Base-by-base conservation (phyloP, 2,329 filamentous ascomycete genomes). In the Fusarium sarcochroum region DNA sequence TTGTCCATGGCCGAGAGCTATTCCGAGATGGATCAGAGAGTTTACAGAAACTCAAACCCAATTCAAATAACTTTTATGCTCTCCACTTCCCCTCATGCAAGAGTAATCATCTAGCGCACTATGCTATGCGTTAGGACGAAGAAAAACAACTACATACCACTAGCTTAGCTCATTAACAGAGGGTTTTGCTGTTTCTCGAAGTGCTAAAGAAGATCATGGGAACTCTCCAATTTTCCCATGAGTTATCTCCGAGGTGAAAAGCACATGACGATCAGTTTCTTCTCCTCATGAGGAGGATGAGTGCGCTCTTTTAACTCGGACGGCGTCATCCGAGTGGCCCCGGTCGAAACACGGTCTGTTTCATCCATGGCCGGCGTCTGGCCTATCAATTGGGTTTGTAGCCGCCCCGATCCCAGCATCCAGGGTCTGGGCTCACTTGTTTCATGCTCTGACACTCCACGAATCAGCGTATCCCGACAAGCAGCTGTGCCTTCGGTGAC, bases 291-390 rank as follows among this genome's bases (percentile, higher is more conserved):
- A 42, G 40, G 40, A 42, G 49, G 40, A 48, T 35, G 34, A 15
- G 23, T 60, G 60, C 61, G 48, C 51, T 32, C 44, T 61, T 59
- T 70, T 57, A 66, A 63, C 69, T 64, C 53, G 25, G 52, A 48
- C 62, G 34, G 70, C 58, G 66, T 69, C 60, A 66, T 66, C 62
- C 57, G 59, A 71, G 61, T 57, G 63, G 41, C 60, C 69, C 69
- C 64, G 49, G 73, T 71, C 65, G 73, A 75, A 75, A 75, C 73
- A 63, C 65, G 55, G 66, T 65, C 66, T 56, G 73, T 75, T 75
- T 75, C 73, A 75, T 68, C 66, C 58, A 61, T 46, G 59, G 44
- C 72, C 69, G 49, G 63, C 52, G 25, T 23, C 50, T 54, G 59
- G 47, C 73, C 73, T 74, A 75, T 75, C 73, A 75, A 60, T 57